A percentile compares a stretch with the other conserved stretches of the same genome.
These are phyloP conservation scores for Elaeagnus macrophylla DNA, from an alignment of 306 rosid genomes.

Conservation along the genomic window DNA sequence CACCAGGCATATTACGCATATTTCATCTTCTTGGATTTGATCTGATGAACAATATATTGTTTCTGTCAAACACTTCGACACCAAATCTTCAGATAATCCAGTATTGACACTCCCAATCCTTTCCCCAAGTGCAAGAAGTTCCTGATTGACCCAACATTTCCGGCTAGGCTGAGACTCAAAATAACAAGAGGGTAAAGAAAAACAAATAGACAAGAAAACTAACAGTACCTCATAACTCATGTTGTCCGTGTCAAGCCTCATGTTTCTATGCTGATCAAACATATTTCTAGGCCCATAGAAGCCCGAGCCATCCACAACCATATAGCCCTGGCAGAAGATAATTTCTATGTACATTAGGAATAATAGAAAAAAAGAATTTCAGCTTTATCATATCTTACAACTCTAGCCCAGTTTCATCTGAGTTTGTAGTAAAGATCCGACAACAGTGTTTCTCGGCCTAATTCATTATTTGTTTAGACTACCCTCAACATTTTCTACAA, in stretches of 20 bases:
- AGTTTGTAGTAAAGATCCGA: too few species aligned
- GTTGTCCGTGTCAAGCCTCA: constrained; percentile 80
- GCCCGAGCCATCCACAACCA: constrained; percentile 54
- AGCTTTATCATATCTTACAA: not conserved
- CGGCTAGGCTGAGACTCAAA: not conserved
- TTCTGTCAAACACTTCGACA: constrained; percentile 61
- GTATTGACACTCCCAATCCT: constrained; percentile 75
- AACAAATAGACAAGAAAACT: not conserved
- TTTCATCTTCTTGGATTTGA: constrained; percentile 57
- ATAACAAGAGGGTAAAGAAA: not conserved
- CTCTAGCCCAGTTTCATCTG: too few species aligned
- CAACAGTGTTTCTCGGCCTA: too few species aligned
- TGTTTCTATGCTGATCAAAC: constrained; percentile 72
- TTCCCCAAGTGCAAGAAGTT: constrained; percentile 76
- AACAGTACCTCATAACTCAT: constrained; percentile 72
- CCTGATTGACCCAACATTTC: constrained; percentile 36
- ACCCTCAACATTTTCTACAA: too few species aligned
- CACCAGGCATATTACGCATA: constrained; percentile 72
- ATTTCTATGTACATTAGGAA: not conserved
- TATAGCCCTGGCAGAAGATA: constrained; percentile 48
- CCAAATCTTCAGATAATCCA: constrained; percentile 57
- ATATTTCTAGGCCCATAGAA: constrained; percentile 53
- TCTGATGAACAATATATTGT: constrained; percentile 69
- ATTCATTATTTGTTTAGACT: too few species aligned
- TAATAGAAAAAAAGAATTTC: not conserved